Base-by-base conservation (phyloP, 352 stramenopile genomes). In the Thalassiosira mediterranea region DNA sequence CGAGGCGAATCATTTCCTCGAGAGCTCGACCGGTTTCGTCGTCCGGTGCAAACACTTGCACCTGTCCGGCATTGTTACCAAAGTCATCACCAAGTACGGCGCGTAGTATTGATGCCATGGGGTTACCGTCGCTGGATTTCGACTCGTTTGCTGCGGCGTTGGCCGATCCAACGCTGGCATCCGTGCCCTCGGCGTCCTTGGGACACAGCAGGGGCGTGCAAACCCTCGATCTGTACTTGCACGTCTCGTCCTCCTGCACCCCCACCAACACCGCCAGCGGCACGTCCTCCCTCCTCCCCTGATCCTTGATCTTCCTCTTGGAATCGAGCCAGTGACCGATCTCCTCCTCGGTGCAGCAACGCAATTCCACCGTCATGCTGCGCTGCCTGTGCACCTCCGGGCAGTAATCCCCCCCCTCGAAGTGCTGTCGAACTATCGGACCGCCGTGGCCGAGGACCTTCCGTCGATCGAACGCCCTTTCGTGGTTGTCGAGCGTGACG, bases 341-440 rank as follows among this genome's bases (percentile, higher is more conserved):
- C 28, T 81, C 58, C 48, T 77, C 25, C 54, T 80, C 49, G 2
- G 82, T 82, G 47, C 87, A 93, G 53, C 87, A 93, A 48, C 72
- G 17, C 26, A 89, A 61, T 11, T 83, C 60, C 1, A 85, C 83
- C 34, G 66, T 19, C 21, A 79, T 86, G 44, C 68, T 25, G 34
- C 84, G 75, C 54, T 58, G 56, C n/a, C 69, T 49, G 7, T 61
- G 72, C 21, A 76, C 80, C 28, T 84, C 83, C 8, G 73, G 67
- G 60, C 87, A 93, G 5, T 67, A 62, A n/a, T 83, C 78, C 19
- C 87, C 87, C 57, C 79, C 5, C 10, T 54, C 0, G 57, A 84
- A 90, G 17, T 28, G 48, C 29, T 83, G 75, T 56, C 19, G 51
- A 21, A 71, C 44, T 26, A 68, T 59, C 17, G 38, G 49, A 38